Conservation (phyloP, 768 basidiomycete species). For the Termitomyces heimii region DNA sequence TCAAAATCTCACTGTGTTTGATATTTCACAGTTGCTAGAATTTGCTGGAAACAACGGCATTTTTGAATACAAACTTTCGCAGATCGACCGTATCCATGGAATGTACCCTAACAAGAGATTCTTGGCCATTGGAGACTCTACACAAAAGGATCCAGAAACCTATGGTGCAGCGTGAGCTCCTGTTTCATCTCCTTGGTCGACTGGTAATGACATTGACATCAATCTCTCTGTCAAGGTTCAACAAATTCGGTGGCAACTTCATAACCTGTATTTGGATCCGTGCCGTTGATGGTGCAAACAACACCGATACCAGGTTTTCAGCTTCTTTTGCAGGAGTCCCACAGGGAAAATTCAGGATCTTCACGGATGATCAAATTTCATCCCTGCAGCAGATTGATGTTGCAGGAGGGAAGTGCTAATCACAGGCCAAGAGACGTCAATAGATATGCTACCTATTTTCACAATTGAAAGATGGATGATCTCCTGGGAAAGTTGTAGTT, state of each 20-base stretch:
- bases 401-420: background rate
- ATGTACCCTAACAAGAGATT: conserved; percentile 40
- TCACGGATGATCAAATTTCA: background rate
- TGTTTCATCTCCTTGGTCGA: background rate
- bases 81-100: conserved; percentile 31
- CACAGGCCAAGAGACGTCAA: no score
- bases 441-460: background rate
- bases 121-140: conserved; percentile 37
- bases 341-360: background rate
- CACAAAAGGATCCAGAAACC: conserved; percentile 39
- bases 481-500: background rate
- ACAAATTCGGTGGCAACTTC: conserved; percentile 27
- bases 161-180: conserved; percentile 34
- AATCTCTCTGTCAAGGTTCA: conserved; percentile 20
- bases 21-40: background rate
- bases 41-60: background rate
- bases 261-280: conserved; percentile 40
- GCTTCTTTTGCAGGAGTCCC: conserved; percentile 5
- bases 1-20: background rate
- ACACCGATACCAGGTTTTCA: conserved; percentile 30
- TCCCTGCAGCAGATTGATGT: background rate
- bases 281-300: conserved; percentile 35
- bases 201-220: background rate
- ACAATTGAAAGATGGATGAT: background rate
- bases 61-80: conserved; percentile 22